A percentile compares a stretch with the other conserved stretches of the same genome.
These are phyloP conservation scores for Pulveroboletus sp. DNA, from an alignment of 768 basidiomycete species.

Conservation along the genomic window DNA sequence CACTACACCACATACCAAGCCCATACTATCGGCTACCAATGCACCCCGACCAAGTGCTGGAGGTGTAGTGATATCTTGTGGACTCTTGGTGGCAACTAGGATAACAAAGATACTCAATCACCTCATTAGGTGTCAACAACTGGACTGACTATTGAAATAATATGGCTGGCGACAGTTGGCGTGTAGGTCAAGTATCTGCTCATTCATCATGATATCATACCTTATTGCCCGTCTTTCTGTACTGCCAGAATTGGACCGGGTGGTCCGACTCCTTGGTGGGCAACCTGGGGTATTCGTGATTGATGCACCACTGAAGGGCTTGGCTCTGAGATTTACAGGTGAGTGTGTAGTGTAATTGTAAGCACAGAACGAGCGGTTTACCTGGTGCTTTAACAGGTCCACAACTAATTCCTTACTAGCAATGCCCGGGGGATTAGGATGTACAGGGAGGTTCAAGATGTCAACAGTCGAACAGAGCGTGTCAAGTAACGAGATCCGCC, in stretches of 20 bases:
- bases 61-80: constrained; percentile 46
- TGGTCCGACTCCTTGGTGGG: constrained; percentile 62
- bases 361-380: constrained; percentile 17
- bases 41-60: constrained; percentile 81
- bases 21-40: constrained; percentile 89
- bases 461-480: constrained; percentile 65
- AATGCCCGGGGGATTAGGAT: constrained; percentile 68
- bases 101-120: not conserved
- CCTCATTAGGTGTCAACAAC: not conserved
- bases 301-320: constrained; percentile 82
- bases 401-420: constrained; percentile 62
- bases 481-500: constrained; percentile 68
- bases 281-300: constrained; percentile 70
- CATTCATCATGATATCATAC: constrained; percentile 31
- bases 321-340: constrained; percentile 49
- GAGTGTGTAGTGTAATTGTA: not conserved
- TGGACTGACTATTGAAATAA: constrained; percentile 60
- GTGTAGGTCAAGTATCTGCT: not conserved
- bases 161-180: constrained; percentile 37
- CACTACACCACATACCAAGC: constrained; percentile 35
- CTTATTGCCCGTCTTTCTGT: constrained; percentile 50
- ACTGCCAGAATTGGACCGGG: constrained; percentile 89
- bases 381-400: constrained; percentile 81
- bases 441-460: constrained; percentile 62
- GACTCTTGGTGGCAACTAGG: constrained; percentile 76